Percentiles rank a stretch among this genome's conserved stretches.
Conservation (phyloP, 2,329 filamentous ascomycete genomes). For the Trichothecium roseum region DNA sequence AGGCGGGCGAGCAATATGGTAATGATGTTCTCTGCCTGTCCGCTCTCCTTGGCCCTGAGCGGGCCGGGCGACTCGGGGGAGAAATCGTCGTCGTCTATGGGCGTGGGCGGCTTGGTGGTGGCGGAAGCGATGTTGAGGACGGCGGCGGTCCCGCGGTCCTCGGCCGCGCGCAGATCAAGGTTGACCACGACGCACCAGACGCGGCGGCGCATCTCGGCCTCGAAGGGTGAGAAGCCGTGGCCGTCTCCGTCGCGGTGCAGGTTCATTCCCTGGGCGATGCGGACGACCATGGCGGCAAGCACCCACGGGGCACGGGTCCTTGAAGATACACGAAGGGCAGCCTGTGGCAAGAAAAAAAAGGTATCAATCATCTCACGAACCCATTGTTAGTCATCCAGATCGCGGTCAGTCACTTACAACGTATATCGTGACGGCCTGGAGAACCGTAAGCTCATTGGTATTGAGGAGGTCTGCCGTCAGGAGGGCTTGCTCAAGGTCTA, state of each 20-base stretch:
- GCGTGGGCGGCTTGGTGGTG: constrained; percentile 37
- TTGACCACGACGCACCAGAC: constrained; percentile 54
- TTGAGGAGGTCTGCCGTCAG: constrained; percentile 32
- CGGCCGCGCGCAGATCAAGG: constrained; percentile 45
- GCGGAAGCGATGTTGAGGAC: constrained; percentile 30
- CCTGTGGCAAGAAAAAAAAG: constrained; percentile 8
- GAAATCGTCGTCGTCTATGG: constrained; percentile 43
- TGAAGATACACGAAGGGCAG: constrained; percentile 25
- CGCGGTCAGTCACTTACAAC: constrained; percentile 14
- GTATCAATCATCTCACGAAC: background rate
- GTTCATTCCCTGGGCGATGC: constrained; percentile 30
- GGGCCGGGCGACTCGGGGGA: constrained; percentile 24
- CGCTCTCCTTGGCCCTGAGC: constrained; percentile 20
- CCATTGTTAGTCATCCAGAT: too few relatives aligned
- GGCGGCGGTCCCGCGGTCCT: constrained; percentile 39
- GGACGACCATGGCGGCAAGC: constrained; percentile 27
- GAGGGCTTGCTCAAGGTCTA: constrained; percentile 25
- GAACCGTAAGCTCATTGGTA: constrained; percentile 23
- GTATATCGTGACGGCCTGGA: constrained; percentile 32
- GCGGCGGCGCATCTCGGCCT: constrained; percentile 48
- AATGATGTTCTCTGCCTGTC: constrained; percentile 29
- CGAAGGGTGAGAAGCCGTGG: constrained; percentile 31
- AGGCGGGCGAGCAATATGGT: constrained; percentile 29
- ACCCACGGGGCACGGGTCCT: constrained; percentile 30
- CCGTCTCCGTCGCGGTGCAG: constrained; percentile 32